Evolutionary conservation across 306 rosid species (phyloP).

Genomic region (Castanea crenata): DNA sequence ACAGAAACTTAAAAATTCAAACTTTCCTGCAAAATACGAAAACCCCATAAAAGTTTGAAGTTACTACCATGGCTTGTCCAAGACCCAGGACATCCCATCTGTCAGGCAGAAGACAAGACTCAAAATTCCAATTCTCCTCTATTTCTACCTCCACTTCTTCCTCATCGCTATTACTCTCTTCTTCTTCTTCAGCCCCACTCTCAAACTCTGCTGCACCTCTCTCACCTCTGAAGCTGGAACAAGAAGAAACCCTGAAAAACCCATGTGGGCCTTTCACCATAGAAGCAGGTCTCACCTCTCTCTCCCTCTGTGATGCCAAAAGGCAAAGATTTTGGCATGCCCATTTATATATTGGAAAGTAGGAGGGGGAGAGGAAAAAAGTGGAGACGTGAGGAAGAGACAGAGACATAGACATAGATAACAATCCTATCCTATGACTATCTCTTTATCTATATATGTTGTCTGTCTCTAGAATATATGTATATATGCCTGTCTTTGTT

Average conservation of each 20-base stretch:
- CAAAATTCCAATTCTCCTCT: constrained; percentile 21
- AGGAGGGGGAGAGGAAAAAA: constrained; percentile 16
- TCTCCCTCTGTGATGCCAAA: constrained; percentile 29
- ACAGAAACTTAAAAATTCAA: background rate
- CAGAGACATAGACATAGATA: background rate
- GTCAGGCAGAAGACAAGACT: constrained; percentile 50
- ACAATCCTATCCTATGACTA: background rate
- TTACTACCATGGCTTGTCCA: constrained; percentile 94
- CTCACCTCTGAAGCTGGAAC: constrained; percentile 13
- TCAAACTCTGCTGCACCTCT: constrained; percentile 5
- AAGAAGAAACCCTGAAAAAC: constrained; percentile 15
- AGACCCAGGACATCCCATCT: constrained; percentile 95
- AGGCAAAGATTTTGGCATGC: background rate
- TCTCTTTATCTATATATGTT: background rate
- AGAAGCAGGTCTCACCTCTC: constrained; percentile 2
- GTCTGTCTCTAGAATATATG: no score
- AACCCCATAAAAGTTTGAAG: background rate
- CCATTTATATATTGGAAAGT: background rate
- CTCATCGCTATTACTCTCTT: background rate
- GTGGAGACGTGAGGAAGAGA: constrained; percentile 31
- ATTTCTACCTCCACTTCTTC: constrained; percentile 26
- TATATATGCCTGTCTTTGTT: no score
- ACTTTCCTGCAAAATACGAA: background rate
- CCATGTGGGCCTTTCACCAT: constrained; percentile 18
- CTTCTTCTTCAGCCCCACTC: constrained; percentile 29